Conservation (phyloP, 1,284 basidiomycete genomes). For the Apiotrichum domesticum region DNA sequence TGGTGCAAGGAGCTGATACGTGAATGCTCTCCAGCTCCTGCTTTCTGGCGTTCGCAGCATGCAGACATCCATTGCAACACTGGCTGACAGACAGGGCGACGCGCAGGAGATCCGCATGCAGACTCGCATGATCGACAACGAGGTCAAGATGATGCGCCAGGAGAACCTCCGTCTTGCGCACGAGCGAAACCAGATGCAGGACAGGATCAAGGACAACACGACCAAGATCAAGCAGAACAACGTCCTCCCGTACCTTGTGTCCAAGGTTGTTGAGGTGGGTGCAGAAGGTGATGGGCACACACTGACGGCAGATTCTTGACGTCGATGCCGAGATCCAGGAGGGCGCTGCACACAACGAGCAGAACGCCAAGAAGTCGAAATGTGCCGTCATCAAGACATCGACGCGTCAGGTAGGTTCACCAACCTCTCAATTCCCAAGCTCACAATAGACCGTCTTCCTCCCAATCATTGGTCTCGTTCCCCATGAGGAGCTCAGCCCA, state of each 20-base stretch:
- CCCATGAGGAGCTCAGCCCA: slow-evolving; percentile 79
- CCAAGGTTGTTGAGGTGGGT: slow-evolving; percentile 87
- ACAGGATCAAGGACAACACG: slow-evolving; percentile 95
- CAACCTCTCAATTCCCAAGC: slow-evolving; percentile 51
- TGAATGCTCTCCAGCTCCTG: not conserved
- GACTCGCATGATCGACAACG: slow-evolving; percentile 86
- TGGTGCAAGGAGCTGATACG: too few relatives aligned
- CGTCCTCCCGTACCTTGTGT: slow-evolving; percentile 94
- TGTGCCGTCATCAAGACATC: slow-evolving; percentile 99
- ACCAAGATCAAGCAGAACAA: slow-evolving; percentile 99
- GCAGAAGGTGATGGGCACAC: not conserved
- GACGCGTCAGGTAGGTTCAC: slow-evolving; percentile 62
- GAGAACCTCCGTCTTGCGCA: slow-evolving; percentile 87
- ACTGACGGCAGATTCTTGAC: slow-evolving; percentile 68
- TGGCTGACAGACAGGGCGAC: slow-evolving; percentile 13
- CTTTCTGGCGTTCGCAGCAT: not conserved
- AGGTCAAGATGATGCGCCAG: slow-evolving; percentile 93
- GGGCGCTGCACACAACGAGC: slow-evolving; percentile 86
- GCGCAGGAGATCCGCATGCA: slow-evolving; percentile 60
- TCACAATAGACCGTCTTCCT: slow-evolving; percentile 81
- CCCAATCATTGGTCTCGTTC: slow-evolving; percentile 93
- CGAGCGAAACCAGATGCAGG: slow-evolving; percentile 92
- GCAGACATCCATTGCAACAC: not conserved
- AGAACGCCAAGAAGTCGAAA: slow-evolving; percentile 91
- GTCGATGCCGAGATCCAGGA: slow-evolving; percentile 92